A percentile compares a stretch with the other conserved stretches of the same genome.
Evolutionary conservation across 345 rosid genomes (phyloP).

Genomic region (Hibiscus syriacus): DNA sequence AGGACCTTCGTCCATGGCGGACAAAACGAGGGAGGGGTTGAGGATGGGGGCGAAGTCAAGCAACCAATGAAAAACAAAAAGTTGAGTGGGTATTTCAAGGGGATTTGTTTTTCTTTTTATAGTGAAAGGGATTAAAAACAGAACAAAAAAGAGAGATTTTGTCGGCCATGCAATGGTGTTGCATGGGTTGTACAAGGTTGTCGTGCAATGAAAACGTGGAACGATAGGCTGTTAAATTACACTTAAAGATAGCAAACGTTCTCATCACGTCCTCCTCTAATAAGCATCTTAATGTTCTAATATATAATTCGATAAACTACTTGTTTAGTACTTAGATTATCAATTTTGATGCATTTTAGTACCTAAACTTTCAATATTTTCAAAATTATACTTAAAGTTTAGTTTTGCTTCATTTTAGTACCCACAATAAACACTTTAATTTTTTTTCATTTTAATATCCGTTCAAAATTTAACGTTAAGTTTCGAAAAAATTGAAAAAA

Average conservation of each 20-base stretch:
- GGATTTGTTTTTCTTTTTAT: constrained; percentile 20
- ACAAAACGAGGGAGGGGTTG: neutral
- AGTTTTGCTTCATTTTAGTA: no score
- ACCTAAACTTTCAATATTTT: no score
- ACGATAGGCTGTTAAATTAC: neutral
- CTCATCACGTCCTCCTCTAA: no score
- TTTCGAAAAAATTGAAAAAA: no score
- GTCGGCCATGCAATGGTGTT: constrained; percentile 15
- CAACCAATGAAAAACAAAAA: neutral
- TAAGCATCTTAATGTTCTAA: no score
- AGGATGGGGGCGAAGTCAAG: constrained; percentile 6
- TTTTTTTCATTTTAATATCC: no score
- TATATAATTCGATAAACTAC: no score
- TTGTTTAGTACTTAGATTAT: no score
- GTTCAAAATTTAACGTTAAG: no score
- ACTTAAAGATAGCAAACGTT: neutral
- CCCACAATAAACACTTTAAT: no score
- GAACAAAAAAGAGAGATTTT: constrained; percentile 1
- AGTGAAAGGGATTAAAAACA: constrained; percentile 4
- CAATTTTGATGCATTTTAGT: no score
- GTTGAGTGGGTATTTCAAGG: constrained; percentile 23
- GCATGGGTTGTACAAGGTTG: neutral
- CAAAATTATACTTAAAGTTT: no score
- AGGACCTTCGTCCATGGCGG: constrained; percentile 42
- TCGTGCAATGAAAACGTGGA: neutral